Conservation (phyloP, 73 alveolate species). For the Urostyla sp. region DNA sequence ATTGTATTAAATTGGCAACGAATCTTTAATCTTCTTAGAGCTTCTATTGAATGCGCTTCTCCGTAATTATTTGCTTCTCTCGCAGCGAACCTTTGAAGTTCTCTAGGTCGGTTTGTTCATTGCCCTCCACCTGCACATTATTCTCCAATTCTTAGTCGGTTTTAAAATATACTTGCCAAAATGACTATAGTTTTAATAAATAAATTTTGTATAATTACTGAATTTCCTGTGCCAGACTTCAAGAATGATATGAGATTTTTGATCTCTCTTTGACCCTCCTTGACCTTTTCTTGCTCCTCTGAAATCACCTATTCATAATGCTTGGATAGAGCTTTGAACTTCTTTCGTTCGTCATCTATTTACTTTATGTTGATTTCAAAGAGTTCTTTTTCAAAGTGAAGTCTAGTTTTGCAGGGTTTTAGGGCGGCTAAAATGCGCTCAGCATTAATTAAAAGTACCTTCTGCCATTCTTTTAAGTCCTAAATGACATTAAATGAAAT, state of each 20-base stretch:
- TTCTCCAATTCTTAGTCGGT: neutral
- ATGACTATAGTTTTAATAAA: neutral
- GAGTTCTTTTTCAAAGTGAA: neutral
- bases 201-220: neutral
- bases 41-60: neutral
- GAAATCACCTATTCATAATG: neutral
- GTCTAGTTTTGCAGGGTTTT: neutral
- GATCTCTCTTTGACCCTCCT: slow-evolving; percentile 30
- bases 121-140: neutral
- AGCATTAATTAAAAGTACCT: neutral
- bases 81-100: neutral
- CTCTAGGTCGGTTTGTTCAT: neutral
- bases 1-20: neutral
- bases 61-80: neutral
- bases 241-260: slow-evolving; percentile 26
- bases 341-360: slow-evolving; percentile 8
- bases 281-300: slow-evolving; percentile 11
- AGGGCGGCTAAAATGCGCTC: neutral
- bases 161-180: slow-evolving; percentile 41
- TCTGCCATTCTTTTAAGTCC: neutral
- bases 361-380: too few species aligned
- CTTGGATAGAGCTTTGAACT: neutral
- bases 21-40: neutral
- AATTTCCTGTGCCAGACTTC: slow-evolving; percentile 1
- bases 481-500: neutral